These are phyloP conservation scores for Fusarium stilboides DNA, from an alignment of 2,329 filamentous ascomycete species.

Conservation along the genomic window DNA sequence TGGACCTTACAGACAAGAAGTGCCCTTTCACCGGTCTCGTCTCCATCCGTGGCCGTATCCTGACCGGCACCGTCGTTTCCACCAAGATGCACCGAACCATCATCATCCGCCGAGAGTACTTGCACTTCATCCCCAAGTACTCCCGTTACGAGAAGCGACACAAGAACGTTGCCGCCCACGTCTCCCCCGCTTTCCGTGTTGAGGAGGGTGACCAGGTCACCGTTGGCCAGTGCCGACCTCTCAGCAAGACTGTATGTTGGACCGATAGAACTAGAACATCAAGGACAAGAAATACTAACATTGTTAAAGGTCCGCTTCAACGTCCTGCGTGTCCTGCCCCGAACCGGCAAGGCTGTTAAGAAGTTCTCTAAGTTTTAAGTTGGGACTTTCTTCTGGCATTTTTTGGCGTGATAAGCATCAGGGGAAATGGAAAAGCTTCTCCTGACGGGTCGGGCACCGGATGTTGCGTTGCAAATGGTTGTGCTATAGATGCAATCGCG, in stretches of 20 bases:
- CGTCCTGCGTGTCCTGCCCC: conserved; percentile 97
- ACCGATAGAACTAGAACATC: conserved; percentile 1
- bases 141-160: conserved; percentile 99
- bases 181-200: conserved; percentile 99
- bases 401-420: conserved; percentile 69
- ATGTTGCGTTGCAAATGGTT: conserved; percentile 61
- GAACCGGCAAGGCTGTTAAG: conserved; percentile 98
- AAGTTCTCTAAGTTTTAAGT: conserved; percentile 98
- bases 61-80: conserved; percentile 98
- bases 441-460: conserved; percentile 60
- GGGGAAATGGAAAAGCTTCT: conserved; percentile 55
- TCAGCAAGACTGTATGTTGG: conserved; percentile 97
- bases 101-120: conserved; percentile 99
- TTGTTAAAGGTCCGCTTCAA: conserved; percentile 91
- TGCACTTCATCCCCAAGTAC: conserved; percentile 99
- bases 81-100: conserved; percentile 99
- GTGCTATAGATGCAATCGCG: conserved; percentile 63
- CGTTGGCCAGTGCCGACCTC: conserved; percentile 98
- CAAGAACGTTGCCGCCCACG: conserved; percentile 99
- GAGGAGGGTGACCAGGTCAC: conserved; percentile 99
- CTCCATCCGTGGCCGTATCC: conserved; percentile 99
- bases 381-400: conserved; percentile 66
- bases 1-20: conserved; percentile 88
- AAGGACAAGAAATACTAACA: conserved; percentile 45
- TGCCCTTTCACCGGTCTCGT: conserved; percentile 99